These are phyloP conservation scores for Acanthochlamys bracteata DNA, from an alignment of 106 monocot species.

Conservation along the genomic window DNA sequence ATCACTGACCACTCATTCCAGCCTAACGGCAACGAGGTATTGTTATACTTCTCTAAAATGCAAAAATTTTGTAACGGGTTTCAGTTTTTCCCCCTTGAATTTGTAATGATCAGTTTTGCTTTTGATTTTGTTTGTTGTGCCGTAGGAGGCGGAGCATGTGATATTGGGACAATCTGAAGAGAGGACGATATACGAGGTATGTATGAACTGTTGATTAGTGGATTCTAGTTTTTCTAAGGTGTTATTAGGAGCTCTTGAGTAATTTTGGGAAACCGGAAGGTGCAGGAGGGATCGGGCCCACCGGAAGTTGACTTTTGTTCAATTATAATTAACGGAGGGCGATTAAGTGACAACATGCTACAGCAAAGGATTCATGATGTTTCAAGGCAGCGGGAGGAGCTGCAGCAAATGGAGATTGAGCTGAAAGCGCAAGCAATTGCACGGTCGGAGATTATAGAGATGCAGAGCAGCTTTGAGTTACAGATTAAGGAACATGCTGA, in stretches of 20 bases:
- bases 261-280: conserved; percentile 11
- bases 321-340: conserved; percentile 35
- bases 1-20: conserved; percentile 36
- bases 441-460: conserved; percentile 28
- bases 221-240: not conserved
- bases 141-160: conserved; percentile 26
- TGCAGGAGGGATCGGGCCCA: conserved; percentile 38
- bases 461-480: conserved; percentile 30
- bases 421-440: conserved; percentile 38
- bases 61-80: not conserved
- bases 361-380: conserved; percentile 42
- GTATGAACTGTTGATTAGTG: not conserved
- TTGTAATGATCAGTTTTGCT: not conserved
- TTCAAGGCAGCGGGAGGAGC: conserved; percentile 38
- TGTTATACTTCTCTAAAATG: not conserved
- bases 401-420: conserved; percentile 53
- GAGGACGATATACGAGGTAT: conserved; percentile 60
- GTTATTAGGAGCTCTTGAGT: not conserved
- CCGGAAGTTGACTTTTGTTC: conserved; percentile 31
- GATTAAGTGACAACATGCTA: conserved; percentile 29
- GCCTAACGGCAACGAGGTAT: conserved; percentile 32
- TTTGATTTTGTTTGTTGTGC: not conserved
- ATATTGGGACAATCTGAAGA: conserved; percentile 46
- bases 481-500: conserved; percentile 54
- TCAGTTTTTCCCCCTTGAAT: not conserved